A percentile compares a stretch with the other conserved stretches of the same genome.
phyloP scores from a whole-genome alignment of 2,329 filamentous ascomycete species.

The Harringtonia lauricola region DNA sequence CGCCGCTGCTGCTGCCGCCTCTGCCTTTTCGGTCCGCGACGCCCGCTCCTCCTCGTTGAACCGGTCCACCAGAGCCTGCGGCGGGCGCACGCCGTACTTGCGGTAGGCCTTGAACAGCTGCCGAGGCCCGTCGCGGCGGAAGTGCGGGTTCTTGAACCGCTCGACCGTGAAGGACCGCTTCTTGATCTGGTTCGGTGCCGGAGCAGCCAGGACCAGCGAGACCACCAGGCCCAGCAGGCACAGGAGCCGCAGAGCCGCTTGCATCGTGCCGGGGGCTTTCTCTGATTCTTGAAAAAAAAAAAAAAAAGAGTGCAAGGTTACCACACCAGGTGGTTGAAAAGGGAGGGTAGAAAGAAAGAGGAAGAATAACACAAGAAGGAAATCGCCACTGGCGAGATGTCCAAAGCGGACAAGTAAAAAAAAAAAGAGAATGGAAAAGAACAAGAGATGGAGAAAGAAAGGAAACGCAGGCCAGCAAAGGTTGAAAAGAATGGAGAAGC shows the following conservation, averaged over 20 bases:
- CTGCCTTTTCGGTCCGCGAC: constrained; percentile 2
- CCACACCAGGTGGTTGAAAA: constrained; percentile 17
- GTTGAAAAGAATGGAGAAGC: neutral
- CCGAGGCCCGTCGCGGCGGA: constrained; percentile 42
- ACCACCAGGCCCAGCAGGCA: constrained; percentile 36
- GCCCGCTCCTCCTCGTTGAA: constrained; percentile 16
- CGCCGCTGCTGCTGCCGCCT: neutral
- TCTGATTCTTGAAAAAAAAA: neutral
- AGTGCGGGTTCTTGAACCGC: constrained; percentile 42
- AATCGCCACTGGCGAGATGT: constrained; percentile 4
- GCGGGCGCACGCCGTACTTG: constrained; percentile 52
- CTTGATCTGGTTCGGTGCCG: constrained; percentile 30
- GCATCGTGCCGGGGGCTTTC: constrained; percentile 12
- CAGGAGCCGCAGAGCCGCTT: constrained; percentile 14
- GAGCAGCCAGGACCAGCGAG: constrained; percentile 29
- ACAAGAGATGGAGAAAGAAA: neutral
- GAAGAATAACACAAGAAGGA: neutral
- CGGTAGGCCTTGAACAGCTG: constrained; percentile 55
- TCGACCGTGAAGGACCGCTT: constrained; percentile 53
- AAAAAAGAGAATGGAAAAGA: neutral
- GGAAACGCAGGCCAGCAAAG: neutral
- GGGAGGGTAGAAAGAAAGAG: neutral
- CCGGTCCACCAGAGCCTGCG: constrained; percentile 28
- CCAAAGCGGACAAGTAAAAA: neutral
- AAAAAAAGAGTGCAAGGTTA: constrained; percentile 3